Base-by-base conservation (phyloP, 2,329 filamentous ascomycete species). In the Phialocephala subalpina region DNA sequence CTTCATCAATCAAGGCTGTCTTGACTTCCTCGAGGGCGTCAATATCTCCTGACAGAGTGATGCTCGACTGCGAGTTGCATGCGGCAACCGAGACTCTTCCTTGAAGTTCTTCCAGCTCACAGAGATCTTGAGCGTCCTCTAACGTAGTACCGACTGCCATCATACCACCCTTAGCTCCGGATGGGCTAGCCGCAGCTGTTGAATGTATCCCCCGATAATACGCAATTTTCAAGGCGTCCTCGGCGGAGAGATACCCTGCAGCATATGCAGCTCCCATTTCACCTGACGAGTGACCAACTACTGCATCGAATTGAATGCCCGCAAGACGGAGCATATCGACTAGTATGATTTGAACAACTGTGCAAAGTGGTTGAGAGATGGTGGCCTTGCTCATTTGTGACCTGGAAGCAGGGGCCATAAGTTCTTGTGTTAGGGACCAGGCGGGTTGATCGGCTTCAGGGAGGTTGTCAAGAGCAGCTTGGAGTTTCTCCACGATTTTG, bases 311-410 rank as follows among this genome's bases (percentile, higher is more conserved):
- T 4, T 64, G 67, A 20, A 84, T 70, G 1, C 76, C 77, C 76
- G 78, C 82, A 0, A 78, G 77, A 25, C 77, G 29, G 0, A 85
- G 74, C 3, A 85, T 74, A 18, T 80, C 75, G 0, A 81, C 77
- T 1, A 85, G 71, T 1, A 78, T 62, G 16, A 86, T 73, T 69
- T 86, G 84, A 1, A 86, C 65, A 0, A 82, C 80, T 0, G 81
- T 82, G 66, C 77, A 81, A 75, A 79, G 72, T 64, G 81, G 79
- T 70, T 82, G 80, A 2, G 76, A 70, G 22, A 70, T 38, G n/a
- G 57, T 83, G 62, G 64, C 69, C 38, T 68, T 55, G 12, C 35
- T 55, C 11, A 73, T 38, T 0, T 53, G 64, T 12, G 68, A 71
- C 8, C 12, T 38, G 36, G 66, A 72, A 59, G 68, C 65, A 7